phyloP scores from a whole-genome alignment of 345 rosid genomes.

The Mercurialis annua region DNA sequence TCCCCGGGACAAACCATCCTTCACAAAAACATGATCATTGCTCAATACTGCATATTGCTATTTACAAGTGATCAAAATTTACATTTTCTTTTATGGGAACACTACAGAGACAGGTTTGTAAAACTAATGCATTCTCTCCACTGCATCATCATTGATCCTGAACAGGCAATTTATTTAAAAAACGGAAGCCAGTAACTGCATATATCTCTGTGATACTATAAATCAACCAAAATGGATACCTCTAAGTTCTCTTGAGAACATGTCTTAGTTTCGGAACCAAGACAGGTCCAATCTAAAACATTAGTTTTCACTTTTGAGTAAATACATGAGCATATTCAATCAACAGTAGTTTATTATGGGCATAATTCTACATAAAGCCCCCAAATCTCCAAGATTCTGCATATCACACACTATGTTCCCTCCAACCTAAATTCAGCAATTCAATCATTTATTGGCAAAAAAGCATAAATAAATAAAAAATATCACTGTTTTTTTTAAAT shows the following conservation, averaged over 20 bases:
- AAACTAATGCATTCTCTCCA: neutral
- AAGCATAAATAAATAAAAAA: too few species aligned
- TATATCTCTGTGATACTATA: neutral
- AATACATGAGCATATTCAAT: too few species aligned
- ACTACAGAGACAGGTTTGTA: neutral
- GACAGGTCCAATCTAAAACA: neutral
- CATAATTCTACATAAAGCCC: neutral
- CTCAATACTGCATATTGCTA: neutral
- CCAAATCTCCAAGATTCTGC: neutral
- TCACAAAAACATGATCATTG: conserved; percentile 14
- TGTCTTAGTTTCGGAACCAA: neutral
- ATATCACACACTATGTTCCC: neutral
- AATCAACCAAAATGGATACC: neutral
- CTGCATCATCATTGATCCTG: neutral
- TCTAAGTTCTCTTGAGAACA: neutral
- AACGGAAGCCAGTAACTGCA: neutral
- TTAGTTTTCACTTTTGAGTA: neutral
- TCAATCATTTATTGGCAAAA: too few species aligned
- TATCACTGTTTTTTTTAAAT: too few species aligned
- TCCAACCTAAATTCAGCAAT: too few species aligned
- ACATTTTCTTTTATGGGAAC: neutral
- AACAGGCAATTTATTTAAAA: neutral
- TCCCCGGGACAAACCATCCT: conserved; percentile 97
- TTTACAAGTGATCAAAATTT: neutral
- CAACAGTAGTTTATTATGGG: too few species aligned